A percentile compares a stretch with the other conserved stretches of the same genome.
These are phyloP conservation scores for Phtheirospermum japonicum DNA, from an alignment of 257 asterid genomes.

Conservation along the genomic window DNA sequence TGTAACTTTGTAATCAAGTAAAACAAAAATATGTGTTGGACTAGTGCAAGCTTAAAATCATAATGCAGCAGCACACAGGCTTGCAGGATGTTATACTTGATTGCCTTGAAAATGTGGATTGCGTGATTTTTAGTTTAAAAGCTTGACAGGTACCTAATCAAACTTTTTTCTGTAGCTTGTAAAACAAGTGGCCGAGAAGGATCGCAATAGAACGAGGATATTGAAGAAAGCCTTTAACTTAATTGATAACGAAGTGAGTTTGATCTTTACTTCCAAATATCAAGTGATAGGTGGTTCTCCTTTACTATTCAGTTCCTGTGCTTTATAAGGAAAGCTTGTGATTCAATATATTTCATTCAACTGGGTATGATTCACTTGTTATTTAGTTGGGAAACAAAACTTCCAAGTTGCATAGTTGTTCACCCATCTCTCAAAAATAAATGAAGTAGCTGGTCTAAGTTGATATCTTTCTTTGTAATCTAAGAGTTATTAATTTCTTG, in stretches of 20 bases:
- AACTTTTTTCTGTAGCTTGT: constrained; percentile 57
- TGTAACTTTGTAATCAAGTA: constrained; percentile 1
- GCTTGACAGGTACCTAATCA: constrained; percentile 20
- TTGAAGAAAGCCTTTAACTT: constrained; percentile 79
- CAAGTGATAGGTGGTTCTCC: constrained; percentile 19
- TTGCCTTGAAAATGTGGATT: constrained; percentile 21
- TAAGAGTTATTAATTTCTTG: not conserved
- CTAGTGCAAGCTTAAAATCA: constrained; percentile 7
- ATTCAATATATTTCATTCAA: constrained; percentile 15
- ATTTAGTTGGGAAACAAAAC: not conserved
- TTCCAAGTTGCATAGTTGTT: constrained; percentile 1
- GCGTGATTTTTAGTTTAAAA: constrained; percentile 5
- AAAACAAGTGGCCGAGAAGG: constrained; percentile 86
- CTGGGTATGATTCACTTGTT: constrained; percentile 15
- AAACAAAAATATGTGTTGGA: not conserved
- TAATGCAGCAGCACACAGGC: constrained; percentile 18
- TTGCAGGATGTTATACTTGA: constrained; percentile 12
- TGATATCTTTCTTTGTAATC: constrained; percentile 20
- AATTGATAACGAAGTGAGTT: constrained; percentile 68
- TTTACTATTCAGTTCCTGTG: constrained; percentile 5
- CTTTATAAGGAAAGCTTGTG: constrained; percentile 19
- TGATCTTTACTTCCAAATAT: constrained; percentile 18
- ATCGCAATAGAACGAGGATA: constrained; percentile 63
- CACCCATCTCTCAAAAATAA: constrained; percentile 11
- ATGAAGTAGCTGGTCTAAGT: constrained; percentile 11